These are phyloP conservation scores for Camelina hispida DNA, from an alignment of 345 rosid genomes.

Conservation along the genomic window DNA sequence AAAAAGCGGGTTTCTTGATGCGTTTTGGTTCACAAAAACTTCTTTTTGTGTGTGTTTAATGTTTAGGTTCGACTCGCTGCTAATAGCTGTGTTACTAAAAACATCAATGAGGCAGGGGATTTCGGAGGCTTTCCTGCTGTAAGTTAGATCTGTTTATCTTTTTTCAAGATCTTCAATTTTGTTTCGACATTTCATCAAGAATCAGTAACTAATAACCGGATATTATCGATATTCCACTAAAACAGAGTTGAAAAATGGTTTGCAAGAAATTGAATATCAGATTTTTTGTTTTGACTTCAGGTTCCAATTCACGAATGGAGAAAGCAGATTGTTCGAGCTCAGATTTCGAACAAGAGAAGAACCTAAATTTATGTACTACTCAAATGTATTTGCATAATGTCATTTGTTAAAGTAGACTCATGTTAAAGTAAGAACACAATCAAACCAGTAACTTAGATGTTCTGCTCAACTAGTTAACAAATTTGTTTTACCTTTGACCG, in stretches of 20 bases:
- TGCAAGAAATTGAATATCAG: background rate
- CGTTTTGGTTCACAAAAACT: background rate
- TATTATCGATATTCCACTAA: background rate
- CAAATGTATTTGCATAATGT: slow-evolving; percentile 1
- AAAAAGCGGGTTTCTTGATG: background rate
- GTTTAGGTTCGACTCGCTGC: slow-evolving; percentile 76
- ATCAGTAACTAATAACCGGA: background rate
- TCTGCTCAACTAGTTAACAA: background rate
- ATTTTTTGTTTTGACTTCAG: slow-evolving; percentile 38
- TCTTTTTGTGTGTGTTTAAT: slow-evolving; percentile 21
- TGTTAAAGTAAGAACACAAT: too few relatives aligned
- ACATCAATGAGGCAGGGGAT: slow-evolving; percentile 74
- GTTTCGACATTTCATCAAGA: background rate
- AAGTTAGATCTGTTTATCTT: slow-evolving; percentile 19
- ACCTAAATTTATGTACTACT: background rate
- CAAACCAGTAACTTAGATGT: too few relatives aligned
- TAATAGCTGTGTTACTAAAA: slow-evolving; percentile 71
- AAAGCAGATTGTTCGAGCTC: slow-evolving; percentile 56
- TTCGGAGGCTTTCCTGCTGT: slow-evolving; percentile 92
- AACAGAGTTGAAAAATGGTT: background rate
- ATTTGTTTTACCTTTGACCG: background rate
- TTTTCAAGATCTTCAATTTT: background rate
- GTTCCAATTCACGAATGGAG: slow-evolving; percentile 74
- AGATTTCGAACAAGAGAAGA: slow-evolving; percentile 26
- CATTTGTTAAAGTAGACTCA: background rate